phyloP scores from a whole-genome alignment of 2,329 filamentous ascomycete species.

The Epichloe gansuensis region DNA sequence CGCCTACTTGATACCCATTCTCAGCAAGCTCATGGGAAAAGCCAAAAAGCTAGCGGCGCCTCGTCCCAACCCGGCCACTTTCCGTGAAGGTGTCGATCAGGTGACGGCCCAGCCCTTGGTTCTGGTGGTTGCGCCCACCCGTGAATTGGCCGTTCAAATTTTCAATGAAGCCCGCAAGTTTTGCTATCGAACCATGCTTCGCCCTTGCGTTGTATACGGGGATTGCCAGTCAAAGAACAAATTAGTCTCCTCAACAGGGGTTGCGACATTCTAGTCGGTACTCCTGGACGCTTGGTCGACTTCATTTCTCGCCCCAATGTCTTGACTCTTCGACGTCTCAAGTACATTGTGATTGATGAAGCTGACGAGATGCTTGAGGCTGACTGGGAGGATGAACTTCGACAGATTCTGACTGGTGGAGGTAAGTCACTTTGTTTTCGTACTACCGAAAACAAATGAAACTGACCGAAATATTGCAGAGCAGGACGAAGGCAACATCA shows the following conservation, averaged over 20 bases:
- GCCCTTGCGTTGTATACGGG: conserved; percentile 81
- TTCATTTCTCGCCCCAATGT: conserved; percentile 63
- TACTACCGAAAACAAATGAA: conserved; percentile 4
- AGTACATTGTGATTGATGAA: conserved; percentile 79
- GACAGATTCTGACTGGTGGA: conserved; percentile 65
- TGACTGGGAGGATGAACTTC: conserved; percentile 69
- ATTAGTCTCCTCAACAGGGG: conserved; percentile 63
- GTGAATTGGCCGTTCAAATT: conserved; percentile 86
- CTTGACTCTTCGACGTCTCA: conserved; percentile 63
- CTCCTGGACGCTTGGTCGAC: conserved; percentile 75
- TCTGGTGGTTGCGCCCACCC: conserved; percentile 72
- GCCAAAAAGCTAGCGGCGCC: conserved; percentile 74
- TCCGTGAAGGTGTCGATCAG: conserved; percentile 32
- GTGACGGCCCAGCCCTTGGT: conserved; percentile 79
- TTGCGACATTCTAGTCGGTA: conserved; percentile 80
- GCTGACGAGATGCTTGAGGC: conserved; percentile 80
- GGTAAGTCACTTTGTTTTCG: conserved; percentile 43
- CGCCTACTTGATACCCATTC: conserved; percentile 77
- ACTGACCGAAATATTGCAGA: conserved; percentile 33
- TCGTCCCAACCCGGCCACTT: conserved; percentile 53
- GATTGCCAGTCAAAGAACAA: conserved; percentile 60
- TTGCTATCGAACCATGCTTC: conserved; percentile 89
- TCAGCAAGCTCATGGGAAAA: conserved; percentile 92
- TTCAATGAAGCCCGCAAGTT: conserved; percentile 89
- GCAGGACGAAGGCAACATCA: conserved; percentile 58